These are phyloP conservation scores for Botrytis sinoallii DNA, from an alignment of 2,329 filamentous ascomycete species.

Conservation along the genomic window DNA sequence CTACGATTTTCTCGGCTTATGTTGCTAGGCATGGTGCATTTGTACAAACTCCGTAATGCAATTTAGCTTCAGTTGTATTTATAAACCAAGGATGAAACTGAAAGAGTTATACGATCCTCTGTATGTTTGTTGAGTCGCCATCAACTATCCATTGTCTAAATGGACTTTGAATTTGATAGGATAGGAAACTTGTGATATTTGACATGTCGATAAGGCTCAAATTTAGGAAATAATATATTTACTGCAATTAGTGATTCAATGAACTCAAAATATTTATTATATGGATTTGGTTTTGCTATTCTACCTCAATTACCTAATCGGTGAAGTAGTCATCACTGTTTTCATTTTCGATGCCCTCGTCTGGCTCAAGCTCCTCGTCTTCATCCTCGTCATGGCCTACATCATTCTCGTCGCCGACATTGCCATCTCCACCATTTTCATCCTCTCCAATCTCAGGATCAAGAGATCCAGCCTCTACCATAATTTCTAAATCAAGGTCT, in stretches of 20 bases:
- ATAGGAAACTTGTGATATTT: neutral
- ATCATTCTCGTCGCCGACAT: no score
- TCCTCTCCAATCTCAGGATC: neutral
- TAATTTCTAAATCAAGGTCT: neutral
- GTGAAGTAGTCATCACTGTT: neutral
- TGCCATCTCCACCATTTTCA: neutral
- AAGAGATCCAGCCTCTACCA: neutral
- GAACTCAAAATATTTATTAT: neutral
- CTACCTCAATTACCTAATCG: no score
- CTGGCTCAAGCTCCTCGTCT: neutral
- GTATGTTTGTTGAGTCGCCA: no score
- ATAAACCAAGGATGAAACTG: no score
- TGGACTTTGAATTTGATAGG: no score
- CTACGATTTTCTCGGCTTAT: no score
- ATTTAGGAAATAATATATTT: fast-evolving
- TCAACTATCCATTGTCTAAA: no score
- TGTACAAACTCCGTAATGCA: no score
- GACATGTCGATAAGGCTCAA: neutral
- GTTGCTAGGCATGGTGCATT: no score
- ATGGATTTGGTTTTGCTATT: neutral
- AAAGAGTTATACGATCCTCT: no score
- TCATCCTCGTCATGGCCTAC: neutral
- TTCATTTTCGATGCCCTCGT: neutral
- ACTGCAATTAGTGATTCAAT: neutral
- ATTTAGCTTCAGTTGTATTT: no score